Evolutionary conservation across 768 basidiomycete species (phyloP).

Genomic region (Xanthoconium stramineum): DNA sequence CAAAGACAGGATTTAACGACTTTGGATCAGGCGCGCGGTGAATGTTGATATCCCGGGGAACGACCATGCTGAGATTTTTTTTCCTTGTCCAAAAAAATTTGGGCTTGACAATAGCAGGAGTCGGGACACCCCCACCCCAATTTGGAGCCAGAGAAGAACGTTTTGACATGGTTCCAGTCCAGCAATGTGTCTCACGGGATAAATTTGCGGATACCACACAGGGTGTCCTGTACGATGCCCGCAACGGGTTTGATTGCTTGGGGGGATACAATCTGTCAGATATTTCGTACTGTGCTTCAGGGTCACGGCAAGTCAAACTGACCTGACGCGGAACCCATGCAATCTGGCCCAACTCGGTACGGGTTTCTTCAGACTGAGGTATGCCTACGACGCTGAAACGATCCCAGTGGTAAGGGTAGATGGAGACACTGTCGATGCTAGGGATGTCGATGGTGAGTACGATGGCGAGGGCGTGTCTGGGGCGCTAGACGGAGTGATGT

Average conservation of each 20-base stretch:
- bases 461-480: too few relatives aligned
- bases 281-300: neutral
- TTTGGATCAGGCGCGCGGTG: constrained; percentile 76
- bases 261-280: constrained; percentile 89
- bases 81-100: constrained; percentile 99
- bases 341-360: constrained; percentile 96
- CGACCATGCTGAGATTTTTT: constrained; percentile 87
- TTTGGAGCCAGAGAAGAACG: constrained; percentile 97
- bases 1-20: constrained; percentile 76
- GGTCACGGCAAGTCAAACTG: constrained; percentile 8
- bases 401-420: too few relatives aligned
- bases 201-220: constrained; percentile 96
- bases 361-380: constrained; percentile 97
- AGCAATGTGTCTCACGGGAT: constrained; percentile 93
- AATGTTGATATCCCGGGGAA: constrained; percentile 95
- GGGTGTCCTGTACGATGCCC: constrained; percentile 99
- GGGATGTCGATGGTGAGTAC: too few relatives aligned
- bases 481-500: too few relatives aligned
- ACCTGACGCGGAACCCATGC: constrained; percentile 98
- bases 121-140: constrained; percentile 93
- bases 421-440: too few relatives aligned
- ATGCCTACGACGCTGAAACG: too few relatives aligned
- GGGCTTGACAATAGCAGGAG: constrained; percentile 92
- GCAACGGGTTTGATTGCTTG: constrained; percentile 99
- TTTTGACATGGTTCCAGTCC: constrained; percentile 98